Evolutionary conservation across 352 stramenopile genomes (phyloP), one percentile per base, ranked within the genome.

Genomic region (Phytophthora quininea): DNA sequence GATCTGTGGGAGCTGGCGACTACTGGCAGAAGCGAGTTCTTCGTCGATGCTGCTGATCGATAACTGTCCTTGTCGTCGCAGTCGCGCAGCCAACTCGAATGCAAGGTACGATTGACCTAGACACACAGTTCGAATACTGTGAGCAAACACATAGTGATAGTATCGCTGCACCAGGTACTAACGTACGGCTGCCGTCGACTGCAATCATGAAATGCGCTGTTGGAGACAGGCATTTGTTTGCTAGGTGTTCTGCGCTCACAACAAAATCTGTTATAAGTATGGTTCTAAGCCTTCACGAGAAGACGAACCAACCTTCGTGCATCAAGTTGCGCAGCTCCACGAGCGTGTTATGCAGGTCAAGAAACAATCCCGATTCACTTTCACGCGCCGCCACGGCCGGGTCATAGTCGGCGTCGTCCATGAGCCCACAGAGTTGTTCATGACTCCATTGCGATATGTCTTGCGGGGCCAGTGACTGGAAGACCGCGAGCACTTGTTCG

Each of bases 111-210:
- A 82, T 67, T 92, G 84, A 11, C 84, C 81, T 92, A 45, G 30
- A 1, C n/a, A 29, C 14, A 4, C 19, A 24, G 0, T 24, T 24
- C 0, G 19, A 24, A 24, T 24, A 24, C 19, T 24, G 19, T 24
- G 19, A 24, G 19, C 19, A 24, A 24, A 24, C 19, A 24, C 19
- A 24, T 24, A 24, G 19, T 24, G 19, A 24, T 24, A 0, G 19
- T 24, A 24, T 24, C 19, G 19, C 19, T 24, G 12, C 12, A 29
- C 9, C 33, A 47, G 14, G 19, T 47, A 6, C 14, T 9, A 50
- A 68, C 84, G 30, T 82, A 92, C 84, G 81, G 31, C 81, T 90
- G n/a, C 84, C 81, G 30, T 92, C 84, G 14, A 92, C 80, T 33
- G 71, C 84, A 29, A 92, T 62, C 42, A 81, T 61, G 43, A 81